phyloP scores from a whole-genome alignment of 805 yeast species.

The Saturnispora sekii region DNA sequence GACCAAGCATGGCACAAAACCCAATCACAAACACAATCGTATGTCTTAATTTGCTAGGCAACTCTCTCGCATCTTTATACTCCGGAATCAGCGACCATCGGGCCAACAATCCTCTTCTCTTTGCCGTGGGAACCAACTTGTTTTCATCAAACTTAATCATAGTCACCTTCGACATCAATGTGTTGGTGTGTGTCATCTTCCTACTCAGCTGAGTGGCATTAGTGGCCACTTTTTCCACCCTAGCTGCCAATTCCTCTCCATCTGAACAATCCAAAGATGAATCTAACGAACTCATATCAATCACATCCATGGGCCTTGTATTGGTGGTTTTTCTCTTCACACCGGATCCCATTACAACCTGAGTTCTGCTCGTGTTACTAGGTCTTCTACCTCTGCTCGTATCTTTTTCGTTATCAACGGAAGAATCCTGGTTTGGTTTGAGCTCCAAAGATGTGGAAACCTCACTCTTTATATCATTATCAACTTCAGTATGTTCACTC shows the following conservation, averaged over 20 bases:
- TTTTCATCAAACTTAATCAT: conserved; percentile 20
- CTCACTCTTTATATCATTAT: too few relatives aligned
- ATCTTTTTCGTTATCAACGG: too few relatives aligned
- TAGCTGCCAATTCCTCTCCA: background rate
- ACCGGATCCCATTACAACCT: conserved; percentile 1
- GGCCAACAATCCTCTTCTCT: conserved; percentile 54
- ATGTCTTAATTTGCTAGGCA: conserved; percentile 40
- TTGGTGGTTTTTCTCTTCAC: background rate
- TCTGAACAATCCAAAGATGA: background rate
- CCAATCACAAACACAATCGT: conserved; percentile 59
- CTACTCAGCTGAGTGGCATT: background rate
- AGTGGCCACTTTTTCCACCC: background rate
- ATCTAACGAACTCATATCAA: background rate
- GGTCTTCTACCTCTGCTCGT: background rate
- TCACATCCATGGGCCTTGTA: background rate
- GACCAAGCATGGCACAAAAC: conserved; percentile 68
- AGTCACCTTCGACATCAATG: conserved; percentile 11
- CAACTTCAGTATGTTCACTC: too few relatives aligned
- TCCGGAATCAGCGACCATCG: conserved; percentile 51
- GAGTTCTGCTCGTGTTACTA: background rate
- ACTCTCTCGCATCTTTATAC: conserved; percentile 59
- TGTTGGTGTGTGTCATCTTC: conserved; percentile 8
- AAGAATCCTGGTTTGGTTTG: too few relatives aligned
- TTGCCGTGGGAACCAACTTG: conserved; percentile 26
- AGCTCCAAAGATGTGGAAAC: too few relatives aligned